Evolutionary conservation across 192 early-diverging fungal species (phyloP).

Genomic region (Lobosporangium transversale): DNA sequence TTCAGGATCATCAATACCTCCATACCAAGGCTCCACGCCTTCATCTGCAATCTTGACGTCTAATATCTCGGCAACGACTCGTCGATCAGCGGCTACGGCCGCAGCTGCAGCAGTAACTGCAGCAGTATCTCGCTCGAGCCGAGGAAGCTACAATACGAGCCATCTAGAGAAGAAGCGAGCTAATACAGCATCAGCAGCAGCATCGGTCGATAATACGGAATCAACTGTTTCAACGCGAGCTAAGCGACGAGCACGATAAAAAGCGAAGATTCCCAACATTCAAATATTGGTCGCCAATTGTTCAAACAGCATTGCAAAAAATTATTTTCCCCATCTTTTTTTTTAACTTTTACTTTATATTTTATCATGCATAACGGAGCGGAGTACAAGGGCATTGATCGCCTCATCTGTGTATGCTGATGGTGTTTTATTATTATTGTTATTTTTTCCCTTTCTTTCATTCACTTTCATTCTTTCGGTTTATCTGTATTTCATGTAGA

Average conservation of each 20-base stretch:
- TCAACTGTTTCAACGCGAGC: constrained; percentile 20
- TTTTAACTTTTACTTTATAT: too few relatives aligned
- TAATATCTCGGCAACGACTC: constrained; percentile 32
- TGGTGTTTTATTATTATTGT: too few relatives aligned
- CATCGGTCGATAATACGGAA: not conserved
- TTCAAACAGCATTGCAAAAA: too few relatives aligned
- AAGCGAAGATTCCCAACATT: too few relatives aligned
- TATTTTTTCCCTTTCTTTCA: too few relatives aligned
- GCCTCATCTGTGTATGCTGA: too few relatives aligned
- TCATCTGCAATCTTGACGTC: constrained; percentile 42
- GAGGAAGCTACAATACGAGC: constrained; percentile 11
- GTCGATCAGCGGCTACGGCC: constrained; percentile 44
- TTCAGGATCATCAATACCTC: not conserved
- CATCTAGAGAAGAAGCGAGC: not conserved
- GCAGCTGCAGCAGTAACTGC: constrained; percentile 42
- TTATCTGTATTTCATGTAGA: too few relatives aligned
- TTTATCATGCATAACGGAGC: too few relatives aligned
- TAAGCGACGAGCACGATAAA: constrained; percentile 36
- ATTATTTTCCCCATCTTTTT: too few relatives aligned
- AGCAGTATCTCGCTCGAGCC: constrained; percentile 16
- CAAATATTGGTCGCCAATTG: too few relatives aligned
- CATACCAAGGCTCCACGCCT: constrained; percentile 27
- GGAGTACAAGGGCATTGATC: too few relatives aligned
- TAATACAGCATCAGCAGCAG: constrained; percentile 6
- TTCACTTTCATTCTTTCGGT: too few relatives aligned